Evolutionary conservation across 352 stramenopile species (phyloP), one percentile per base, ranked within the genome.

Genomic region (Globisporangium spinosum): DNA sequence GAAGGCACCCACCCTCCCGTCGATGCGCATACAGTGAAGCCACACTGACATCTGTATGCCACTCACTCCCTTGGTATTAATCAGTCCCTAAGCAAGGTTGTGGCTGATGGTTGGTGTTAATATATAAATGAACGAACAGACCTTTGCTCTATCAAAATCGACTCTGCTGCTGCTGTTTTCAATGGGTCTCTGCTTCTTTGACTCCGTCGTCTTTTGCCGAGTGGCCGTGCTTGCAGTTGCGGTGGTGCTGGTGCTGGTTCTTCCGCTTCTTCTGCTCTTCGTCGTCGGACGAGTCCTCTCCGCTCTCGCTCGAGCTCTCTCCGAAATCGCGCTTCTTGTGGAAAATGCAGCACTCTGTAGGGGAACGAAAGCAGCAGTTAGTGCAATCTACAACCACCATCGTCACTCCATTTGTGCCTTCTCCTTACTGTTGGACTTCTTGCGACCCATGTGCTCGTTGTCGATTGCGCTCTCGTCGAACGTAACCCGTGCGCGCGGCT

Each of bases 281-380:
- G 20, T 79, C 67, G 58, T 78, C 80, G 62, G 90, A 86, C 55
- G 85, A 91, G 65, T 94, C 87, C 47, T 91, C 89, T 23, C 83
- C 85, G 65, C 90, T 97, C 71, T 97, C 92, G 56, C 90, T 97
- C 32, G 89, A 97, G 75, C 89, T 97, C 74, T 97, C 91, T 22
- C 88, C 91, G 68, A 97, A 98, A 55, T 89, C 77, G 55, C 89
- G 83, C 65, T 91, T 94, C 78, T 97, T 98, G 85, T 98, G 91
- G 74, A 97, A 98, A 53, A 98, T 90, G 71, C 93, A 98, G 79
- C 93, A 98, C 68, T 93, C 88, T 96, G 61, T 7, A 58, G 5
- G 43, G 58, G 3, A 45, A 15, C 15, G 43, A 10, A 38, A 29
- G 10, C n/a, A 47, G 25, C 22, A 54, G 35, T 54, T 8, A 64